Base-by-base conservation (phyloP, 768 basidiomycete genomes). In the Melanogaster broomeanus region DNA sequence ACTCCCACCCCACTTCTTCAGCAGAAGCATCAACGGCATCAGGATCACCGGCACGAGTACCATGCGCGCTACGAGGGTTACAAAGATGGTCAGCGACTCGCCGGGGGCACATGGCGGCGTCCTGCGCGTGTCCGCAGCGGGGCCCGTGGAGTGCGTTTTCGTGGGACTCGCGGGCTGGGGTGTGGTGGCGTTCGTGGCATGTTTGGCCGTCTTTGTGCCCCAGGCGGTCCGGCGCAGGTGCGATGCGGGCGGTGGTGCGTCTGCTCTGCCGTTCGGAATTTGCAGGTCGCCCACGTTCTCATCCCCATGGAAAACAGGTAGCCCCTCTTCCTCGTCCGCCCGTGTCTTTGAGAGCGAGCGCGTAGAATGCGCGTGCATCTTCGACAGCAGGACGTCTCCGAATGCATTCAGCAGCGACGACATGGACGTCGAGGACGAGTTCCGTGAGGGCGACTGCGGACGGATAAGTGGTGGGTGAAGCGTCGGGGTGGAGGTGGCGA, bases 31-130 rank as follows among this genome's bases (percentile, higher is more conserved):
- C 8, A 93, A 51, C 0, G 96, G 97, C 45, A 96, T 74, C 37
- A 96, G 71, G 3, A 93, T 38, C 40, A 86, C 38, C 1, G 95
- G 94, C 6, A 90, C 88, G 55, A 98, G 64, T 25, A 98, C 65
- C 96, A 98, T 98, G 58, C 95, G 74, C 39, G 88, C 80, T 13
- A 87, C 35, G n/a, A 98, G 82, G 3, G 92, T 82, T 13, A 98
- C 79, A n/a, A 87, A 64, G 15, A 98, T 83, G 3, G 94, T 94
- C 64, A 78, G 82, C 25, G 85, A 84, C 76, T 97, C 93, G 3
- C 92, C 92, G 1, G 76, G 75, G 3, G 48, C 52, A 24, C 31
- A 50, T 65, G 66, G 25, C 43, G n/a, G 22, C 21, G 45, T 10
- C 13, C 22, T 1, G 47, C 8, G 4, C 28, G 28, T 5, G 45